Base-by-base conservation (phyloP, 805 yeast genomes). In the Myxozyma neglecta region DNA sequence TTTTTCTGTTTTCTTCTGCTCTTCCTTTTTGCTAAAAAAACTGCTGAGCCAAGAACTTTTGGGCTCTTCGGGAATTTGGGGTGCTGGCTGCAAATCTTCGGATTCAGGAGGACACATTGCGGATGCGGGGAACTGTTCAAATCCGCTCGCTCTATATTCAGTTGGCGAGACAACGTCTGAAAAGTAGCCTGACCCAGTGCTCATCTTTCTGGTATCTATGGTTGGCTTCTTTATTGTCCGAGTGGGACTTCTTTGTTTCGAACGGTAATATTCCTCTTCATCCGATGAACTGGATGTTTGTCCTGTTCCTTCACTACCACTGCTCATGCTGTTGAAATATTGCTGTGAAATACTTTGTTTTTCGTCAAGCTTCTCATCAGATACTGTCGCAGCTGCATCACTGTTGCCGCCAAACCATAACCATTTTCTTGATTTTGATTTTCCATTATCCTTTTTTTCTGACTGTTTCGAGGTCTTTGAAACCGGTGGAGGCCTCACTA, bases 51-150 rank as follows among this genome's bases (percentile, higher is more conserved):
- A 63, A 2, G 64, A 56, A 7, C 6, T 14, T 52, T 60, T 53
- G 16, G 52, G 60, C 16, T 11, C 13, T 51, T 48, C 37, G 34
- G 46, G 55, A 7, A 53, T 18, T 6, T 56, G 20, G 7, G 50
- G 29, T 37, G 29, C 39, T 14, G 46, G 3, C 4, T 40, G 51
- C 4, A 53, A 39, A 10, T 64, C 63, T 11, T 64, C 67, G 8
- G 63, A 57, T 35, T 57, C 66, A 3, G 66, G 66, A n/a, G 67
- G 67, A 18, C 66, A 61, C 37, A 57, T 53, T 20, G 60, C 53
- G 2, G 66, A 59, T 6, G 63, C 63, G 10, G 67, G 67, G 36
- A 64, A 64, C 40, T 61, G 67, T 42, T 64, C 67, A 39, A 61
- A 58, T 24, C 59, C 59, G 9, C 29, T 40, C 11, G 9, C 32